These are phyloP conservation scores for Maudiozyma saulgeensis DNA, from an alignment of 805 yeast species.

Conservation along the genomic window DNA sequence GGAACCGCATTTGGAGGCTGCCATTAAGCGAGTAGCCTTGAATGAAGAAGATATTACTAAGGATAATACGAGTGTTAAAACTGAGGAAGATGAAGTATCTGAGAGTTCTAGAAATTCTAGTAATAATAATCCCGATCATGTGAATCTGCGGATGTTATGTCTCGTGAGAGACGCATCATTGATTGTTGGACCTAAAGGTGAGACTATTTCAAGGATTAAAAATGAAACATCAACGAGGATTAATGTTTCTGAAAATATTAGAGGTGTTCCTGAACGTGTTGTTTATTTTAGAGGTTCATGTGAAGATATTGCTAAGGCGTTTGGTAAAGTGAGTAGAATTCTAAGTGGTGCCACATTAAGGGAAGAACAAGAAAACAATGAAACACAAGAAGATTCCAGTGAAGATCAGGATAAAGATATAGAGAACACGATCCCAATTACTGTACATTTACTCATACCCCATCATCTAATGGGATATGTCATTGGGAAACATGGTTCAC, in stretches of 20 bases:
- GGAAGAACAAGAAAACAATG: conserved; percentile 37
- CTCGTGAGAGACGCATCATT: conserved; percentile 65
- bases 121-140: conserved; percentile 32
- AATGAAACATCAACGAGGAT: conserved; percentile 54
- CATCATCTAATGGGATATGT: conserved; percentile 73
- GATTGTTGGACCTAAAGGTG: conserved; percentile 77
- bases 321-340: conserved; percentile 61
- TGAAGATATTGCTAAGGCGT: conserved; percentile 72
- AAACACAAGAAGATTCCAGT: conserved; percentile 10
- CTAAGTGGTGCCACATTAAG: conserved; percentile 24
- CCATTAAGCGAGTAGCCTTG: conserved; percentile 59
- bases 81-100: neutral
- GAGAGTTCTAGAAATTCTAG: neutral
- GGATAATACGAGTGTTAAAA: conserved; percentile 28
- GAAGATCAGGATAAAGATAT: neutral
- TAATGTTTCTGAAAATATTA: conserved; percentile 62
- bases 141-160: conserved; percentile 65
- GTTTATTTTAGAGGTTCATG: conserved; percentile 65
- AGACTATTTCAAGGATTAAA: conserved; percentile 54
- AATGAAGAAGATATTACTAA: conserved; percentile 36
- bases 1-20: conserved; percentile 35
- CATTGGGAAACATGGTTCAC: conserved; percentile 67
- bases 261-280: conserved; percentile 65
- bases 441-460: conserved; percentile 58
- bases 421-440: conserved; percentile 30